phyloP scores from a whole-genome alignment of 2,329 filamentous ascomycete species.

The Aspergillus tubingensis region DNA sequence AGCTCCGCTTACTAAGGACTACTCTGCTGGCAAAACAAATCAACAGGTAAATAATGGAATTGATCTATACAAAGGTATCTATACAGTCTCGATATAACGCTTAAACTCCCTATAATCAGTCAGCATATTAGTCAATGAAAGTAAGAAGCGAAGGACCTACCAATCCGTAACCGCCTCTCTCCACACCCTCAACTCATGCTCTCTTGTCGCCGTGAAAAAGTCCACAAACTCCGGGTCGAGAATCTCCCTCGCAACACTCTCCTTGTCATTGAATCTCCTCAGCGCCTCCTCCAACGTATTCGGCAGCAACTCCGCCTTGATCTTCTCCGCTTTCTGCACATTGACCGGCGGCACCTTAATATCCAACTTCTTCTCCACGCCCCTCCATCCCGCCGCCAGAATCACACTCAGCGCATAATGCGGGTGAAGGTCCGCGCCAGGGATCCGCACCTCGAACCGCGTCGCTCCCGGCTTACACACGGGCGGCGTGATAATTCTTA shows the following conservation, averaged over 20 bases:
- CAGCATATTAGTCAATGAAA: not conserved
- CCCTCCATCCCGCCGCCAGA: constrained; percentile 86
- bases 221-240: constrained; percentile 94
- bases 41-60: too few relatives aligned
- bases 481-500: constrained; percentile 84
- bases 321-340: constrained; percentile 66
- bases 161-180: constrained; percentile 96
- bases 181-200: constrained; percentile 86
- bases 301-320: constrained; percentile 54
- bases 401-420: constrained; percentile 83
- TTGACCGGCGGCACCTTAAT: constrained; percentile 80
- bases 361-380: constrained; percentile 84
- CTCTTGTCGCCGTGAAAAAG: constrained; percentile 87
- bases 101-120: constrained; percentile 61
- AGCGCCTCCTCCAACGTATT: constrained; percentile 84
- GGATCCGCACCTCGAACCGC: constrained; percentile 27
- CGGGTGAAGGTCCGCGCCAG: constrained; percentile 82
- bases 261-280: constrained; percentile 69
- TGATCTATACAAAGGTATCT: not conserved
- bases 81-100: constrained; percentile 74
- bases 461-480: constrained; percentile 70
- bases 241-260: constrained; percentile 84
- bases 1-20: too few relatives aligned
- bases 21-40: too few relatives aligned
- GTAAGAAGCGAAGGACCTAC: constrained; percentile 48